Conservation (phyloP, 2,329 filamentous ascomycete species). For the Nemania bipapillata region DNA sequence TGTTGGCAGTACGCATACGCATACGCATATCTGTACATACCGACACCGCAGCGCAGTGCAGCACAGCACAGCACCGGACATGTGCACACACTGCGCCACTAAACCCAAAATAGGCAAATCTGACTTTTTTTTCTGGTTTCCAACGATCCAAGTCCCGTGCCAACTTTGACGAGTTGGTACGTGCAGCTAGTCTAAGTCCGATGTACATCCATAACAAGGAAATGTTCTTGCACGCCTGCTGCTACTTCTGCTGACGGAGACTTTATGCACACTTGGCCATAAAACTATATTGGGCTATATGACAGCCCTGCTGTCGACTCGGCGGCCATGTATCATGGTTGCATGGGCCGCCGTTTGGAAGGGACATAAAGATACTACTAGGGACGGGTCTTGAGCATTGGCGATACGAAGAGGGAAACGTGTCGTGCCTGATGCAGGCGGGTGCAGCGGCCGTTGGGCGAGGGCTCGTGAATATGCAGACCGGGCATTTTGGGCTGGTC, state of each 20-base stretch:
- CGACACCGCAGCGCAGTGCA: too few species aligned
- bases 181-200: neutral
- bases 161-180: conserved; percentile 3
- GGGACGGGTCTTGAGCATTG: neutral
- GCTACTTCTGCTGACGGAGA: too few species aligned
- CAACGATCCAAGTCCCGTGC: neutral
- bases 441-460: neutral
- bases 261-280: neutral
- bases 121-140: neutral
- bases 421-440: neutral
- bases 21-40: too few species aligned
- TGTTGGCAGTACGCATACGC: neutral
- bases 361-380: neutral
- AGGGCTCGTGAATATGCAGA: conserved; percentile 4
- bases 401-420: neutral
- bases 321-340: neutral
- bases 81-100: neutral
- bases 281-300: neutral
- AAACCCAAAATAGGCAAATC: conserved; percentile 4
- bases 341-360: neutral
- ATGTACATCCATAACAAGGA: neutral
- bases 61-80: neutral
- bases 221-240: neutral
- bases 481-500: conserved; percentile 1
- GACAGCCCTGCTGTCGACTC: neutral